Evolutionary conservation across 148 eudicot species (phyloP), one percentile per base, ranked within the genome.

Genomic region (Rhododendron ovatum): DNA sequence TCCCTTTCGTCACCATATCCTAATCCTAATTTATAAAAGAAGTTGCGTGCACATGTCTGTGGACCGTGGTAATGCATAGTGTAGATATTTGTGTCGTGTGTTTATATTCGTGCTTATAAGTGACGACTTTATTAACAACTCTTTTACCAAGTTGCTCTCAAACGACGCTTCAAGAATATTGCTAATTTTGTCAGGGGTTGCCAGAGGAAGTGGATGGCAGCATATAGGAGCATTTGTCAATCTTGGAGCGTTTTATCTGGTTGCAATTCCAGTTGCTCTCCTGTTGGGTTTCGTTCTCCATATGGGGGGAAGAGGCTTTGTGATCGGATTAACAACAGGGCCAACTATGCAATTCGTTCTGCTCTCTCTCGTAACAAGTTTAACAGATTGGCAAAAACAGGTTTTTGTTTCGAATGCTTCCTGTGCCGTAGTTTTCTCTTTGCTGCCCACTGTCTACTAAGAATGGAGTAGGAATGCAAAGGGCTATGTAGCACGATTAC

Each of bases 201-300:
- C 86, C 18, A 88, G 86, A 69, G 90, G 90, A 53, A 83, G 86
- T 83, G 90, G 94, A 51, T 89, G 94, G 92, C 93, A 92, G 69
- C 87, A 90, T 28, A 28, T 91, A 3, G 93, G 93, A 37, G 92
- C 94, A 7, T 92, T 88, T 28, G 84, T 90, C 90, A 92, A 41
- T 82, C 30, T 90, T 43, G 94, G 45, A 41, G 45, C 45, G 1
- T 41, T 41, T 41, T 41, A 41, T 41, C 45, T 41, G 7, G 45
- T 41, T 0, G 45, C 90, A 74, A 77, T 91, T 2, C 94, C 93
- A 0, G 53, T 82, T 2, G 90, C 92, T 7, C 26, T 85, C 1
- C 45, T 90, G 1, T 81, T 90, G 35, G 93, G 91, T 3, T 91
- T 91, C 53, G 84, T 73, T 26, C 28, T 86, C 9, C 90, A 90